Evolutionary conservation across 2,329 filamentous ascomycete species (phyloP).

Genomic region (Hypoxylon sp.): DNA sequence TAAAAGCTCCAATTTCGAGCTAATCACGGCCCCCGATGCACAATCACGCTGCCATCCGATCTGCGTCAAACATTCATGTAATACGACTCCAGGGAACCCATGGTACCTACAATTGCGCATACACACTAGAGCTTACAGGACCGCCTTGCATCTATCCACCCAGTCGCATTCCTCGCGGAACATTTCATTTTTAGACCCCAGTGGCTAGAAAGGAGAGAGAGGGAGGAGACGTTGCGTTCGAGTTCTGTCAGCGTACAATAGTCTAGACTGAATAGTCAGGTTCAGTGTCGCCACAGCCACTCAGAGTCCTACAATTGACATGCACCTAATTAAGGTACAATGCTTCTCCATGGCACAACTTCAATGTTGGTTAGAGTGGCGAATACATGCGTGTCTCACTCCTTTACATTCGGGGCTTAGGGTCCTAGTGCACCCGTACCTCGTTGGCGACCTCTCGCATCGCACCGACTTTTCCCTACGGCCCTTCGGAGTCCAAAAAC

Average conservation of each 20-base stretch:
- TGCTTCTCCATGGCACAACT: slow-evolving; percentile 19
- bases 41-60: slow-evolving; percentile 44
- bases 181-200: slow-evolving; percentile 26
- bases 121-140: slow-evolving; percentile 20
- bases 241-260: slow-evolving; percentile 11
- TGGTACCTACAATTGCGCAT: slow-evolving; percentile 29
- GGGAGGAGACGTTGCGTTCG: slow-evolving; percentile 12
- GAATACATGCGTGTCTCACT: slow-evolving; percentile 32
- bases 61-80: slow-evolving; percentile 39
- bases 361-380: slow-evolving; percentile 35
- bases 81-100: slow-evolving; percentile 29
- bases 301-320: not conserved
- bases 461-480: slow-evolving; percentile 29
- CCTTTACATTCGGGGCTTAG: slow-evolving; percentile 24
- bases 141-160: slow-evolving; percentile 21
- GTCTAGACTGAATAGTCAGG: slow-evolving; percentile 8
- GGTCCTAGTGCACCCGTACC: slow-evolving; percentile 15
- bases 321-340: slow-evolving; percentile 7
- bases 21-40: slow-evolving; percentile 39
- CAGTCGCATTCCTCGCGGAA: slow-evolving; percentile 21
- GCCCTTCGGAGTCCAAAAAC: slow-evolving; percentile 19
- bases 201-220: slow-evolving; percentile 13
- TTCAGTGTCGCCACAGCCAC: slow-evolving; percentile 29
- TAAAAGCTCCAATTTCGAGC: slow-evolving; percentile 25
- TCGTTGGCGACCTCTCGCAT: slow-evolving; percentile 44